Evolutionary conservation across 23 red algal genomes (phyloP).

Genomic region (Gracilaria gracilis): DNA sequence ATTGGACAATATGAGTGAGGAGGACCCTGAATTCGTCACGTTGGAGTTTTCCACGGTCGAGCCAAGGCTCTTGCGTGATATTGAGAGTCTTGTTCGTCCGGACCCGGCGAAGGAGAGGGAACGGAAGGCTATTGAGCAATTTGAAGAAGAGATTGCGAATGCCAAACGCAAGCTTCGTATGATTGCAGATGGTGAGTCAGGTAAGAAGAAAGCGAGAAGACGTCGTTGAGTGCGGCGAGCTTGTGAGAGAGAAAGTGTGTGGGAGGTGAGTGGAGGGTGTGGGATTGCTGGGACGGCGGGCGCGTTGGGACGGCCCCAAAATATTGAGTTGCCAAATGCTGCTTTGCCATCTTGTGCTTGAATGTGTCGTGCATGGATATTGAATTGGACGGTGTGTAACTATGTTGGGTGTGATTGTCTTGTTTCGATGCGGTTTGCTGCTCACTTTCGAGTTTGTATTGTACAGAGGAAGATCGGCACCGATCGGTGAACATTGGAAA

Average conservation of each 20-base stretch:
- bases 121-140: constrained; percentile 27
- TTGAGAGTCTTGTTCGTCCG: constrained; percentile 57
- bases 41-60: constrained; percentile 68
- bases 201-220: constrained; percentile 51
- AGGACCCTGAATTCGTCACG: constrained; percentile 60
- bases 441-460: constrained; percentile 22
- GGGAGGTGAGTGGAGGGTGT: neutral
- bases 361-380: neutral
- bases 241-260: neutral
- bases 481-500: neutral
- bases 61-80: constrained; percentile 56
- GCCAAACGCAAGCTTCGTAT: constrained; percentile 39
- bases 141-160: constrained; percentile 38
- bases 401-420: neutral
- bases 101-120: constrained; percentile 32
- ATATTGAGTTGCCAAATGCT: neutral
- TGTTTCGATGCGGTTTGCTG: neutral
- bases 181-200: constrained; percentile 32
- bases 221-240: constrained; percentile 19
- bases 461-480: neutral
- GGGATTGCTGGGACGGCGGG: neutral
- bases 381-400: neutral
- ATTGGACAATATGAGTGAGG: constrained; percentile 37
- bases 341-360: neutral
- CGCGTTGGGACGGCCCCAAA: neutral